Percentiles rank a stretch among this genome's conserved stretches.
These are phyloP conservation scores for Tulasnella sp. DNA, from an alignment of 768 basidiomycete species.

Conservation along the genomic window DNA sequence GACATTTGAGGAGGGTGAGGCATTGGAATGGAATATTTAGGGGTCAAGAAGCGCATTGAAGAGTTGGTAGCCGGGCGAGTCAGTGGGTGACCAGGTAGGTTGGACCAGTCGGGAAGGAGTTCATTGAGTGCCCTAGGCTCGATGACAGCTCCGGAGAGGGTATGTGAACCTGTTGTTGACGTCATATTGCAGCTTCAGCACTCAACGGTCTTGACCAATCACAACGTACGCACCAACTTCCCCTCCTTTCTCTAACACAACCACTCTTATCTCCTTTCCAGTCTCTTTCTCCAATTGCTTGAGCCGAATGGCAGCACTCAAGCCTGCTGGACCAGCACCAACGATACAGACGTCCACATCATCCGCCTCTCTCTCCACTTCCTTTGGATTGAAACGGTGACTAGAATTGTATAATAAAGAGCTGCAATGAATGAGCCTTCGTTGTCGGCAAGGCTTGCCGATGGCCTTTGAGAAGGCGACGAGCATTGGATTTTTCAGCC, in stretches of 20 bases:
- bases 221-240: conserved; percentile 70
- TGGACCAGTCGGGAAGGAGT: conserved; percentile 74
- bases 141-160: conserved; percentile 89
- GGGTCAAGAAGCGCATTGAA: conserved; percentile 75
- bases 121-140: conserved; percentile 87
- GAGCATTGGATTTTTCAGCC: too few relatives aligned
- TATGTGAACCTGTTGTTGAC: conserved; percentile 62
- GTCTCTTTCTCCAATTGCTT: conserved; percentile 81
- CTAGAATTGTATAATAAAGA: background rate
- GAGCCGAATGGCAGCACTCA: conserved; percentile 88
- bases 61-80: conserved; percentile 65
- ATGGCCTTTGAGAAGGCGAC: too few relatives aligned
- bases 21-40: conserved; percentile 54
- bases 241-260: conserved; percentile 87
- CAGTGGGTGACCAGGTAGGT: conserved; percentile 51
- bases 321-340: conserved; percentile 87
- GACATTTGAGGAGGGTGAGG: conserved; percentile 97
- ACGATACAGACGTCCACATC: conserved; percentile 96
- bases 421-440: background rate
- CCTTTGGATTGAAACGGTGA: conserved; percentile 36
- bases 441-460: too few relatives aligned
- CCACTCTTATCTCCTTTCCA: conserved; percentile 67
- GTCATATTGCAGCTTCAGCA: background rate
- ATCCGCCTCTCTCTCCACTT: conserved; percentile 74
- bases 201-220: background rate